Conservation (phyloP, 2,329 filamentous ascomycete genomes). For the Cladosporium sp. region DNA sequence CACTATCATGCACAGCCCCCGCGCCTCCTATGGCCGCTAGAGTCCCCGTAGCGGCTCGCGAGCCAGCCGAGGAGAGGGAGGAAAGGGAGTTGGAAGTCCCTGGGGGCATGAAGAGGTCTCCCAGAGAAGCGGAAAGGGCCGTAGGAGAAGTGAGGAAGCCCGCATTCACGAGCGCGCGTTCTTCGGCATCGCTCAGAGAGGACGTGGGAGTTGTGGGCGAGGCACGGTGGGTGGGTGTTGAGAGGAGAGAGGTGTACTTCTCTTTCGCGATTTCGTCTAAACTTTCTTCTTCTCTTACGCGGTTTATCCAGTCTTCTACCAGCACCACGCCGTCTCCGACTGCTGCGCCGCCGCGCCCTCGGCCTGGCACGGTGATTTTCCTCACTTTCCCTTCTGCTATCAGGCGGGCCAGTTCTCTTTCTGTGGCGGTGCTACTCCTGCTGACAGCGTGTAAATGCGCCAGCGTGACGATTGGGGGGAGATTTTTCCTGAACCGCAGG, state of each 20-base stretch:
- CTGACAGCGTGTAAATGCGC: slow-evolving; percentile 63
- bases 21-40: slow-evolving; percentile 64
- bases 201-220: slow-evolving; percentile 38
- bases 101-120: slow-evolving; percentile 40
- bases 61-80: slow-evolving; percentile 57
- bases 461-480: slow-evolving; percentile 62
- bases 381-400: slow-evolving; percentile 53
- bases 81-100: slow-evolving; percentile 31
- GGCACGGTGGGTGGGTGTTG: slow-evolving; percentile 45
- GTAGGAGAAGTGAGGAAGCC: slow-evolving; percentile 60
- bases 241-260: slow-evolving; percentile 51
- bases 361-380: slow-evolving; percentile 58
- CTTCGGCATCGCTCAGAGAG: slow-evolving; percentile 43
- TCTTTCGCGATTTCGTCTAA: slow-evolving; percentile 38
- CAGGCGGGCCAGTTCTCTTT: slow-evolving; percentile 63
- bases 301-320: slow-evolving; percentile 49
- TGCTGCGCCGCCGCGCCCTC: slow-evolving; percentile 52
- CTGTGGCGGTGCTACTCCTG: slow-evolving; percentile 57
- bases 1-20: slow-evolving; percentile 60
- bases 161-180: slow-evolving; percentile 56
- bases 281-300: slow-evolving; percentile 17
- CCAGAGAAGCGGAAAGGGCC: slow-evolving; percentile 34
- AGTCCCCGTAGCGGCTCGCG: slow-evolving; percentile 62
- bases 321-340: slow-evolving; percentile 63
- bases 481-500: slow-evolving; percentile 53